phyloP scores from a whole-genome alignment of 2,329 filamentous ascomycete species.

The Fusarium temperatum region DNA sequence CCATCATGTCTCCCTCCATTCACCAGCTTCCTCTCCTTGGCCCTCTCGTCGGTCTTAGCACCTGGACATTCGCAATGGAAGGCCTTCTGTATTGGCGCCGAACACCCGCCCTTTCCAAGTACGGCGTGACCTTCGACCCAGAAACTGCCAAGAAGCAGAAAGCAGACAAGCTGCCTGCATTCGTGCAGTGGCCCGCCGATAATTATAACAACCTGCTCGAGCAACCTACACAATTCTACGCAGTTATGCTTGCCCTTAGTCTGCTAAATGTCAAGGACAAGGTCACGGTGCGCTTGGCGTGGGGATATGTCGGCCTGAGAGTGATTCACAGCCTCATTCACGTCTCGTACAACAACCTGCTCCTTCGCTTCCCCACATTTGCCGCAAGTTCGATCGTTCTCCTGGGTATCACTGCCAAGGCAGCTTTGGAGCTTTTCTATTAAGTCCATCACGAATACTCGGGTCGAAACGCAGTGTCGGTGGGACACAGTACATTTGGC shows the following conservation, averaged over 20 bases:
- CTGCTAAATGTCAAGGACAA: neutral
- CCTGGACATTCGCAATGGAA: neutral
- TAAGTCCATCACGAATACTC: rapidly evolving
- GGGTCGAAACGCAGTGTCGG: neutral
- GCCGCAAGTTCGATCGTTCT: neutral
- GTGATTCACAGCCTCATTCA: neutral
- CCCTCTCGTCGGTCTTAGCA: neutral
- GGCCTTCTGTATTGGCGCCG: neutral
- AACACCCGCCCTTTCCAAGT: neutral
- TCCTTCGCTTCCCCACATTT: neutral
- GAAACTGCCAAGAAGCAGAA: neutral
- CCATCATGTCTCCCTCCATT: neutral
- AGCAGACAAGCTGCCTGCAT: neutral
- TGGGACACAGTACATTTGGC: neutral
- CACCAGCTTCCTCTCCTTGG: neutral
- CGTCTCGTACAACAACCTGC: neutral
- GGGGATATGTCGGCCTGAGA: neutral
- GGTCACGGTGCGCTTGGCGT: neutral
- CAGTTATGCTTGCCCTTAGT: neutral
- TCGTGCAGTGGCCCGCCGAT: neutral
- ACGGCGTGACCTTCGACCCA: neutral
- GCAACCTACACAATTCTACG: neutral
- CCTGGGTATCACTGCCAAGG: neutral
- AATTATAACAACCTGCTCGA: neutral
- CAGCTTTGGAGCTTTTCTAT: neutral